Evolutionary conservation across 257 asterid species (phyloP).

Genomic region (Gentiana macrophylla): DNA sequence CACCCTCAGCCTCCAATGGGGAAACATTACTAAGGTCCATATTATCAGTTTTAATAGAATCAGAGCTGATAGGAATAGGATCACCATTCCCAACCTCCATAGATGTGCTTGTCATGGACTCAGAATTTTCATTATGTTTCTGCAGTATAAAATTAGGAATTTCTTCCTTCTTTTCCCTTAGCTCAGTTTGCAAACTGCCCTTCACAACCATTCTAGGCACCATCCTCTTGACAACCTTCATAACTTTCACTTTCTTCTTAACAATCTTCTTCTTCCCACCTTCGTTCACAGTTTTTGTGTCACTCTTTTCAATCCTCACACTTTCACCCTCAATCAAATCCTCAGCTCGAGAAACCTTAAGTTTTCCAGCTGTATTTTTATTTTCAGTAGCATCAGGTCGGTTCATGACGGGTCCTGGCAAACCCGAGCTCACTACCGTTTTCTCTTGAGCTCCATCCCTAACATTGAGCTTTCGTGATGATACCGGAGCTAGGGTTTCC

Average conservation of each 20-base stretch:
- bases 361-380: not conserved
- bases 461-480: not conserved
- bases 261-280: conserved; percentile 35
- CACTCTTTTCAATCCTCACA: conserved; percentile 19
- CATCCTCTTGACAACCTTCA: conserved; percentile 55
- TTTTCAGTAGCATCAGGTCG: conserved; percentile 6
- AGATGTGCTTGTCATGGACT: not conserved
- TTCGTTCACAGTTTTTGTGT: conserved; percentile 11
- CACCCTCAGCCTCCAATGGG: conserved; percentile 12
- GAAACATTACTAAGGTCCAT: conserved; percentile 10
- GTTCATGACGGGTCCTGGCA: conserved; percentile 1
- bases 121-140: conserved; percentile 4
- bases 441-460: conserved; percentile 2
- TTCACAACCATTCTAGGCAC: conserved; percentile 26
- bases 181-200: conserved; percentile 11
- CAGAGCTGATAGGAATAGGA: conserved; percentile 1
- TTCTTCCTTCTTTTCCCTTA: conserved; percentile 9
- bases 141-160: conserved; percentile 8
- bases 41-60: conserved; percentile 1
- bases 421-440: not conserved
- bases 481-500: not conserved
- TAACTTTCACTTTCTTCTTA: conserved; percentile 41
- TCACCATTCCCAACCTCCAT: conserved; percentile 1
- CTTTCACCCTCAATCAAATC: conserved; percentile 12
- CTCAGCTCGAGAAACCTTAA: conserved; percentile 3